Evolutionary conservation across 129 eudicot species (phyloP), one percentile per base, ranked within the genome.

Genomic region (Escallonia herrerae): DNA sequence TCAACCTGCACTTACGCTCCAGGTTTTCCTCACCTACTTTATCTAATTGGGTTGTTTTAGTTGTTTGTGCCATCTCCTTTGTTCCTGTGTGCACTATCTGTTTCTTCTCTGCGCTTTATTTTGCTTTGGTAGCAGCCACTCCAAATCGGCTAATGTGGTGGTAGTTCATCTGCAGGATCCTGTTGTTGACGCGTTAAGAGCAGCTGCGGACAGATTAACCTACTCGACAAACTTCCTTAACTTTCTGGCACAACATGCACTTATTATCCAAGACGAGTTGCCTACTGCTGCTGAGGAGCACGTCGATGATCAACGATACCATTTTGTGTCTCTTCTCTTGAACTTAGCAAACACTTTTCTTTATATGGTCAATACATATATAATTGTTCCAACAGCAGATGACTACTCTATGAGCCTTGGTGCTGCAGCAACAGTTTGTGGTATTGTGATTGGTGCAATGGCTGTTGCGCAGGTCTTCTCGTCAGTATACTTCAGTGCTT

Each of bases 401-500:
- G 91, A 85, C 71, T 91, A 91, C 61, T 79, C 97, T 4, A 73
- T 76, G 86, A 91, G 95, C 77, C 83, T 91, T 45, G 97, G 96
- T 55, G 95, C 95, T 54, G 89, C 96, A n/a, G 84, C 97, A 70
- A 87, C 97, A 1, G 95, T 85, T 70, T 91, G 97, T 53, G 97
- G 97, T 60, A 73, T 91, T 49, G 90, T 91, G 46, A 91, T 91
- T 71, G 97, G 97, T 58, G 87, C 96, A 56, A 91, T 91, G 97
- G 97, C 97, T 43, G 89, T 91, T 57, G 97, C 97, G 13, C 96
- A 91, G 71, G 65, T 91, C 50, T 91, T 91, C 64, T 87, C 97
- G 38, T 85, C 97, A 3, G 95, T 91, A 56, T 91, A 87, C 67
- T 91, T 91, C 60, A 87, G 97, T 74, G 96, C 97, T 40, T 91